Base-by-base conservation (phyloP, 2,329 filamentous ascomycete genomes). In the Pseudocercospora pini-densiflorae region DNA sequence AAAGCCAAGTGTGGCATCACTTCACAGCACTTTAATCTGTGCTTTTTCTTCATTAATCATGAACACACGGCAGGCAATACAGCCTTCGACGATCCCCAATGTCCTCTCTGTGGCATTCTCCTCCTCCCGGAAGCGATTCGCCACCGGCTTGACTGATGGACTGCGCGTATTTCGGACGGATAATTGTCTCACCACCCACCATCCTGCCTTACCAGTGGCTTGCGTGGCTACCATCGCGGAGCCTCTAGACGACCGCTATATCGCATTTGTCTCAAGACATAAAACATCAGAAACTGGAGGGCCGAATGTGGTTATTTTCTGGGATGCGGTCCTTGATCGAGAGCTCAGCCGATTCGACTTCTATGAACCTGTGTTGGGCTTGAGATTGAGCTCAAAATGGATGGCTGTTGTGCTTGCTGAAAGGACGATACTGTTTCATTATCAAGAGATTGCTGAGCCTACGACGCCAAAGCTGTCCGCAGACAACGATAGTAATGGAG, bases 91-190 rank as follows among this genome's bases (percentile, higher is more conserved):
- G 51, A 88, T 89, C 62, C 90, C 91, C 4, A 87, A 89, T 67
- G 94, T 93, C 10, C 86, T 97, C 43, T 96, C 92, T 14, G 88
- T 90, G 54, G 88, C 91, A 8, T 97, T 97, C 82, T 98, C 97
- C 77, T 86, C 88, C 74, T 92, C 95, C 77, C 88, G 88, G 71
- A 94, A 88, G 73, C 94, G 91, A 76, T 98, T 98, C 79, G 88
- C 93, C 27, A 91, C 96, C 31, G 95, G 93, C 8, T 84, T 97
- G 8, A 92, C 97, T 76, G 89, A 89, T 10, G 94, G 94, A 29
- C 94, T 92, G 93, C 81, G 92, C 40, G 64, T 75, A 14, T 77
- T 77, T 58, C 71, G 76, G 3, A 69, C 72, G 21, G 76, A 78
- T 63, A 78, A 79, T 54, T 79, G 77, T 61, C 68, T 79, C 5